phyloP scores from a whole-genome alignment of 2,329 filamentous ascomycete species.

The Mollisia scopiformis region DNA sequence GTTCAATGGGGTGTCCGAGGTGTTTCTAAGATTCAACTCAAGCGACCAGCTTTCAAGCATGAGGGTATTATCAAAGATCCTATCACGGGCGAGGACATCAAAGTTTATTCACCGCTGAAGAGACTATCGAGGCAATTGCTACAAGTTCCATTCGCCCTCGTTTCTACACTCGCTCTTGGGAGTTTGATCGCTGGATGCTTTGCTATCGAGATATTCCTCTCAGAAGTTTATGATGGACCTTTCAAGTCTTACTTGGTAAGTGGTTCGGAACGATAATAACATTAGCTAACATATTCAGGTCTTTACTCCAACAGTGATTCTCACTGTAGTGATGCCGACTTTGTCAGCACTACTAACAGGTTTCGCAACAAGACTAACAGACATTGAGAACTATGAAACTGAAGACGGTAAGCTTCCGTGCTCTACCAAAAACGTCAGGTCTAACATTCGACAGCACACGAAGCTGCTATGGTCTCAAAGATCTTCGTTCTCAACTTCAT shows the following conservation, averaged over 20 bases:
- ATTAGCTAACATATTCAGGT: conserved; percentile 52
- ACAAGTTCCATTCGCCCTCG: conserved; percentile 75
- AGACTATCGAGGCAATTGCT: conserved; percentile 65
- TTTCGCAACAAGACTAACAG: conserved; percentile 76
- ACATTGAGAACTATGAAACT: conserved; percentile 92
- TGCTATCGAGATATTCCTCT: conserved; percentile 93
- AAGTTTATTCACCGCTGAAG: conserved; percentile 63
- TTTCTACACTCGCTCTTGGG: conserved; percentile 73
- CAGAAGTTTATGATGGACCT: conserved; percentile 88
- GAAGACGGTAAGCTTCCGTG: conserved; percentile 57
- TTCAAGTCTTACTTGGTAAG: conserved; percentile 82
- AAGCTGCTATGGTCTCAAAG: conserved; percentile 85
- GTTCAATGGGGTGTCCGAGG: conserved; percentile 88
- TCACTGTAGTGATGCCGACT: conserved; percentile 81
- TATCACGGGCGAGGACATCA: conserved; percentile 67
- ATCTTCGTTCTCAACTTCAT: conserved; percentile 97
- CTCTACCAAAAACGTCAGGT: background rate
- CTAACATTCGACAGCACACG: conserved; percentile 58
- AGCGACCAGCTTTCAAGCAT: conserved; percentile 76
- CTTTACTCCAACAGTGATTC: conserved; percentile 85
- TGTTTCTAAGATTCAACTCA: conserved; percentile 79
- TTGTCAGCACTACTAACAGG: conserved; percentile 75
- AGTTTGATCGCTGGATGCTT: conserved; percentile 85
- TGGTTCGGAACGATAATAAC: conserved; percentile 9
- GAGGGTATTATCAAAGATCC: conserved; percentile 78